phyloP scores from a whole-genome alignment of 495 filamentous ascomycete species.

The Filosporella fistucella region DNA sequence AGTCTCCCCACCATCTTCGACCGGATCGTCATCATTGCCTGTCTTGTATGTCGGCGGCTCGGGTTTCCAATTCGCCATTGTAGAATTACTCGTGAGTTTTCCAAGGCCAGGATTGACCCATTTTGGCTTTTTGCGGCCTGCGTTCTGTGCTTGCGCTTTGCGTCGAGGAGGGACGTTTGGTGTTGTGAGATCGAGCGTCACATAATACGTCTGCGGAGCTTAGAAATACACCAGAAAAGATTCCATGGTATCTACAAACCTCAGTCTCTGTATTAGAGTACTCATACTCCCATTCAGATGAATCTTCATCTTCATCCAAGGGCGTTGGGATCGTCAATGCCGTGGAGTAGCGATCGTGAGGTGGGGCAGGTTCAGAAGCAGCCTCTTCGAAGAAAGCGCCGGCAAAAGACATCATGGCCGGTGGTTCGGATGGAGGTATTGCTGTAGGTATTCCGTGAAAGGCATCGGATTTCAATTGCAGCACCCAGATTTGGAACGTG shows the following conservation, averaged over 20 bases:
- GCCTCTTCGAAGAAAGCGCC: too few species aligned
- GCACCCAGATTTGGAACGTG: not conserved
- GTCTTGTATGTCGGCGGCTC: not conserved
- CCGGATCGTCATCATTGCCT: conserved; percentile 1
- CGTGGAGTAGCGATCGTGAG: not conserved
- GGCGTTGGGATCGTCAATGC: conserved; percentile 1
- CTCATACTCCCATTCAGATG: conserved; percentile 54
- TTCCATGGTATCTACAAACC: conserved; percentile 22
- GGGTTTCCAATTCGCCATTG: too few species aligned
- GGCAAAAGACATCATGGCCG: too few species aligned
- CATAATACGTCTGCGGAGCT: conserved; percentile 43
- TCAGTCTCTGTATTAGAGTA: conserved; percentile 53
- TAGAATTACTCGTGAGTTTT: conserved; percentile 19
- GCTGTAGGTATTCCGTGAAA: conserved; percentile 4
- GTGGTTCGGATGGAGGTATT: conserved; percentile 19
- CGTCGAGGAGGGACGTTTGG: conserved; percentile 35
- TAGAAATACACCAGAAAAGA: not conserved
- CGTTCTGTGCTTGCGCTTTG: conserved; percentile 1
- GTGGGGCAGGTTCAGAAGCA: conserved; percentile 12
- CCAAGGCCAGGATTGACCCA: conserved; percentile 23
- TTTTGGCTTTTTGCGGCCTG: conserved; percentile 3
- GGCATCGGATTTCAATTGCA: conserved; percentile 10
- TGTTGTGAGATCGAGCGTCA: conserved; percentile 50
- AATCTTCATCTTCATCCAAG: conserved; percentile 26
- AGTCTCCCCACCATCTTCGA: conserved; percentile 10